These are phyloP conservation scores for Amanita fuliginea DNA, from an alignment of 768 basidiomycete genomes.

Conservation along the genomic window DNA sequence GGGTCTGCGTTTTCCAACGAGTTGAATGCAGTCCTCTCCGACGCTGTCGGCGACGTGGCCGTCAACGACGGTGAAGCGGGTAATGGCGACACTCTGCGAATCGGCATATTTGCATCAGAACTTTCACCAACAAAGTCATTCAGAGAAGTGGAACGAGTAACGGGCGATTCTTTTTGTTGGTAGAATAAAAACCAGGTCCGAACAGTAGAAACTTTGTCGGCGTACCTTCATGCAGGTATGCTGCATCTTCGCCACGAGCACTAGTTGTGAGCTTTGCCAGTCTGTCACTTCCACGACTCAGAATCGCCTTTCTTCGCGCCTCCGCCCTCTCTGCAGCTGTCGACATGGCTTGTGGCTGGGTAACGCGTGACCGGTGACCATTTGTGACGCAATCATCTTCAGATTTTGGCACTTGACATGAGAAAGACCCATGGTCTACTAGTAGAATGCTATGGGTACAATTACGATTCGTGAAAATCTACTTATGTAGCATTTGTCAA, in stretches of 20 bases:
- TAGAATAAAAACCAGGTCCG: not conserved
- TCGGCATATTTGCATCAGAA: slow-evolving; percentile 21
- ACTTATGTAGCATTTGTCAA: too few species aligned
- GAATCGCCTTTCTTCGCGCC: slow-evolving; percentile 68
- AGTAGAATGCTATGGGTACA: too few species aligned
- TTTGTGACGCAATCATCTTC: too few species aligned
- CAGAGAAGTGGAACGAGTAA: slow-evolving; percentile 18
- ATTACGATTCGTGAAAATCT: too few species aligned
- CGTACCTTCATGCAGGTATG: slow-evolving; percentile 42
- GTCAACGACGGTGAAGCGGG: slow-evolving; percentile 14
- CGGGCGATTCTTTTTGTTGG: slow-evolving; percentile 23
- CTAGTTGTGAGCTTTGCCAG: slow-evolving; percentile 73
- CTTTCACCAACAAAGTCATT: slow-evolving; percentile 34
- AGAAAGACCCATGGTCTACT: too few species aligned
- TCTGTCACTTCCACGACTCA: slow-evolving; percentile 59
- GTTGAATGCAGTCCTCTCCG: slow-evolving; percentile 13
- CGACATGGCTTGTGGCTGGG: slow-evolving; percentile 5
- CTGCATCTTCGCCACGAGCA: slow-evolving; percentile 56
- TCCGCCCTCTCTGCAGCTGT: slow-evolving; percentile 64
- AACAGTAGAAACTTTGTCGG: slow-evolving; percentile 6
- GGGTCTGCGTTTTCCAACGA: slow-evolving; percentile 27
- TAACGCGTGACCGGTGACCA: too few species aligned
- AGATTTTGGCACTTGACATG: too few species aligned
- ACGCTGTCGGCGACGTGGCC: slow-evolving; percentile 6
- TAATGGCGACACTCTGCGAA: slow-evolving; percentile 16